Base-by-base conservation (phyloP, 495 filamentous ascomycete genomes). In the Sabuloglossum arenarium region DNA sequence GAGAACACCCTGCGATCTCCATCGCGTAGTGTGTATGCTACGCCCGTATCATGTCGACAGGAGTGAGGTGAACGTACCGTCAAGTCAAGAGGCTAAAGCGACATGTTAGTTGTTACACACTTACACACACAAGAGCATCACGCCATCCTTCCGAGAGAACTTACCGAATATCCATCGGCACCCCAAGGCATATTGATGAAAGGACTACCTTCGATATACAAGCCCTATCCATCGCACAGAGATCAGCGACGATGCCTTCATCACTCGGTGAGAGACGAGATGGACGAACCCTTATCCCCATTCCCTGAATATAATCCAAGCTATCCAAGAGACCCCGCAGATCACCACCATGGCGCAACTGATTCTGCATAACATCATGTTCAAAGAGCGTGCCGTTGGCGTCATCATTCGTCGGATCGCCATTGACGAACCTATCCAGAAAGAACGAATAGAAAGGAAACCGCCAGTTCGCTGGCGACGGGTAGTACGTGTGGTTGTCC, bases 401-500 rank as follows among this genome's bases (percentile, higher is more conserved):
- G 61, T 87, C 76, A 60, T 87, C 81, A 65, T 87, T 87, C 0
- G 68, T 69, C 0, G 83, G 82, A 56, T 87, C 78, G 14, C 83
- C 83, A 59, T 87, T 84, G 46, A 83, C 80, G 57, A 77, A 85
- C 27, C 81, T 71, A 61, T 87, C 83, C 0, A 85, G 65, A 57
- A 84, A 81, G 28, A 86, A 59, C 5, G 80, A 82, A 61, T 86
- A 87, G 58, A 84, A 76, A 0, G 83, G 83, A 57, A 87, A 74
- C 23, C 83, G 72, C 83, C 83, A 87, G 60, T 79, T 84, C 0
- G 65, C 60, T 0, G 83, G 82, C 0, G 82, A 85, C 0, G 74
- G 71, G 14, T 63, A 61, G 60, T 77, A 83, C 9, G 58, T 61
- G 59, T 79, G 75, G 53, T 74, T 68, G 14, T 70, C 65, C 73